Conservation (phyloP, 164 flowering plant species). For the Annona squamosa region DNA sequence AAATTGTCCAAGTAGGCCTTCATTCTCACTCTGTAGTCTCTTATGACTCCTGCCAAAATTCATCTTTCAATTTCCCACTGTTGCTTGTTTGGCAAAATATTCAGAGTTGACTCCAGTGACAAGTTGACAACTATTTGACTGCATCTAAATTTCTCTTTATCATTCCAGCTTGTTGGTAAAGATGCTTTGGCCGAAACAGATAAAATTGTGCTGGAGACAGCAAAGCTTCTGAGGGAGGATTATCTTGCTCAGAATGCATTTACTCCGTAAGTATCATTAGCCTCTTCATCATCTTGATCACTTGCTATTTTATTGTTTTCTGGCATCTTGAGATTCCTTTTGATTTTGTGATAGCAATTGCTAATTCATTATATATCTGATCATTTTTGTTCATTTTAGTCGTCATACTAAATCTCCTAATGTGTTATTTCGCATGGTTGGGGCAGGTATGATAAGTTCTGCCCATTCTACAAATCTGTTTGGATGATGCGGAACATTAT, state of each 20-base stretch:
- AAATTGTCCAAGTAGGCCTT: slow-evolving; percentile 85
- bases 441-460: slow-evolving; percentile 87
- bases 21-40: slow-evolving; percentile 1
- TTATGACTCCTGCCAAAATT: background rate
- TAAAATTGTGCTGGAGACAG: slow-evolving; percentile 92
- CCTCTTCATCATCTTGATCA: background rate
- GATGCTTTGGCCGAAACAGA: slow-evolving; percentile 98
- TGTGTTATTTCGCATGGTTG: slow-evolving; percentile 2
- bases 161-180: slow-evolving; percentile 92
- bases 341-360: too few species aligned
- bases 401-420: background rate
- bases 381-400: too few species aligned
- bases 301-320: background rate
- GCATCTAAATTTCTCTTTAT: slow-evolving; percentile 6
- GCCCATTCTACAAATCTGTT: slow-evolving; percentile 97
- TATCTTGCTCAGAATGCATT: slow-evolving; percentile 99
- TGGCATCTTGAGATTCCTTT: background rate
- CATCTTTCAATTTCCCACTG: background rate
- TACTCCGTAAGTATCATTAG: slow-evolving; percentile 66
- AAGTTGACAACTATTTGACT: background rate
- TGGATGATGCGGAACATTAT: slow-evolving; percentile 99
- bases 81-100: background rate
- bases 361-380: too few species aligned
- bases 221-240: slow-evolving; percentile 98
- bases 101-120: background rate